A percentile compares a stretch with the other conserved stretches of the same genome.
Conservation (phyloP, 768 basidiomycete species). For the Xerocomus potaroensis region DNA sequence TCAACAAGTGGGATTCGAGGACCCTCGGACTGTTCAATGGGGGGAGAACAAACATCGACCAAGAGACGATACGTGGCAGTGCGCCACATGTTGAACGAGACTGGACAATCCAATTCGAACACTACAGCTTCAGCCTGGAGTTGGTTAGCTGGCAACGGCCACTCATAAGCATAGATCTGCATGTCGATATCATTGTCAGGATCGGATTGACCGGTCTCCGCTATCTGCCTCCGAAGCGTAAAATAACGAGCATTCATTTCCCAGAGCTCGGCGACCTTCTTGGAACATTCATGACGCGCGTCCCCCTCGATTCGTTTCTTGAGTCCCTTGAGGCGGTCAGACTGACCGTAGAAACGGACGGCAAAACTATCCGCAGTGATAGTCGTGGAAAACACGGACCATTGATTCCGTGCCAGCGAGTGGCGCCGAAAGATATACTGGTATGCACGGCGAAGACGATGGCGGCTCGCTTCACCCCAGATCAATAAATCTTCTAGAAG, state of each 20-base stretch:
- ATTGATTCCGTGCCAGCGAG: neutral
- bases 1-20: too few relatives aligned
- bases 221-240: too few relatives aligned
- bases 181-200: neutral
- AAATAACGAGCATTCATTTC: neutral
- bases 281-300: neutral
- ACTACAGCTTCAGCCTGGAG: neutral
- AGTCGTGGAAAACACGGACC: neutral
- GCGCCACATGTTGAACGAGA: neutral
- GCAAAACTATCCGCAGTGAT: neutral
- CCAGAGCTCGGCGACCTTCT: neutral
- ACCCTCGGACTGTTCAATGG: neutral
- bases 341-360: neutral
- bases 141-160: slow-evolving; percentile 39
- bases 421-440: too few relatives aligned
- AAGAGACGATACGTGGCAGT: slow-evolving; percentile 24
- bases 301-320: neutral
- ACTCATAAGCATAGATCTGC: slow-evolving; percentile 31
- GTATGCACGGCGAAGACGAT: too few relatives aligned
- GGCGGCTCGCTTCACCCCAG: too few relatives aligned
- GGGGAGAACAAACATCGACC: slow-evolving; percentile 29
- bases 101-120: slow-evolving; percentile 1
- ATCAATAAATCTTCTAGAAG: too few relatives aligned
- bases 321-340: neutral
- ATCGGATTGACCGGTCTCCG: neutral